These are phyloP conservation scores for Penicillium sp. DNA, from an alignment of 2,329 filamentous ascomycete genomes.

Conservation along the genomic window DNA sequence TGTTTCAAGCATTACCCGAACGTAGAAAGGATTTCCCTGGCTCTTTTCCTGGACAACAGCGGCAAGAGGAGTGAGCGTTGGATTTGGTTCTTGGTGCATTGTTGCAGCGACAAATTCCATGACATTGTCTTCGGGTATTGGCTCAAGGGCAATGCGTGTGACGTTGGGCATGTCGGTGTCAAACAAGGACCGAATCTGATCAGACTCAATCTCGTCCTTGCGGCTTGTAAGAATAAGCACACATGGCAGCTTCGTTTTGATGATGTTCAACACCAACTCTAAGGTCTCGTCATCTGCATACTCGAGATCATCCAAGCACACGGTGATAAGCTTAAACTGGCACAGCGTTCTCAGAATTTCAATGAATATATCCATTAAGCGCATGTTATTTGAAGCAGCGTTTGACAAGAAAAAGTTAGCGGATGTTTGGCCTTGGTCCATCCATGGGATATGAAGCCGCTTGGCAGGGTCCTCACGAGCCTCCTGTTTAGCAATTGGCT, in stretches of 20 bases:
- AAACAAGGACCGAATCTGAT: conserved; percentile 40
- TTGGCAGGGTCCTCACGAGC: conserved; percentile 33
- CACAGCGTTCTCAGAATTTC: conserved; percentile 82
- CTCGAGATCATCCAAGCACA: conserved; percentile 86
- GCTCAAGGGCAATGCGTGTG: conserved; percentile 69
- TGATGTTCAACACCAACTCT: conserved; percentile 78
- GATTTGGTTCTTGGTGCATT: conserved; percentile 66
- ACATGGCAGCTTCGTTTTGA: conserved; percentile 75
- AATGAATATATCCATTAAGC: conserved; percentile 82
- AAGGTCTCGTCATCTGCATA: conserved; percentile 86
- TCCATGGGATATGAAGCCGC: conserved; percentile 31
- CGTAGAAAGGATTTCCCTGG: conserved; percentile 84
- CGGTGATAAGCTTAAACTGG: conserved; percentile 80
- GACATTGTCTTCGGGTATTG: conserved; percentile 77
- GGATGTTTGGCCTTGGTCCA: conserved; percentile 38
- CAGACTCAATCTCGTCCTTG: conserved; percentile 62
- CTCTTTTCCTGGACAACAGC: conserved; percentile 88
- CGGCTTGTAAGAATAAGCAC: conserved; percentile 76
- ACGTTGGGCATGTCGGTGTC: conserved; percentile 55
- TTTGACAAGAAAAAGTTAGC: conserved; percentile 41
- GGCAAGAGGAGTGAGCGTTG: conserved; percentile 73
- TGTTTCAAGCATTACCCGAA: conserved; percentile 84
- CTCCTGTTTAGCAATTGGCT: conserved; percentile 33
- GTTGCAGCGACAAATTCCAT: conserved; percentile 79
- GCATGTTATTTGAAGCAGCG: conserved; percentile 54